Conservation (phyloP, 495 filamentous ascomycete genomes). For the Podospora pseudoanserina region DNA sequence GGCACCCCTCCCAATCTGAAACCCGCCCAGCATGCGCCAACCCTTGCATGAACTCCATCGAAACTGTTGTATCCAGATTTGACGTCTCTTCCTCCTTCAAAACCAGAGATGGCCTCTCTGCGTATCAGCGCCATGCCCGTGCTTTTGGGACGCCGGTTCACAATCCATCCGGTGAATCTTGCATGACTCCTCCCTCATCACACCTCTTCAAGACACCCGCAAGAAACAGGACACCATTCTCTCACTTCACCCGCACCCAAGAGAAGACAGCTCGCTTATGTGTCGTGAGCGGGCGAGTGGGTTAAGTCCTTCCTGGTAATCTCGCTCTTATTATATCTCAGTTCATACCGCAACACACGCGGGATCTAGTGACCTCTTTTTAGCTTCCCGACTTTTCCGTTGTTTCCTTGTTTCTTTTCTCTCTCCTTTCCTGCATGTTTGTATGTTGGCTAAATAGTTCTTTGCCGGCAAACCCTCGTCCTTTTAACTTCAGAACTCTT, state of each 20-base stretch:
- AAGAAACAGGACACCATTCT: not conserved
- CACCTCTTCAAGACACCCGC: not conserved
- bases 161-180: constrained; percentile 6
- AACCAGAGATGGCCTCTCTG: not conserved
- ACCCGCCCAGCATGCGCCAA: constrained; percentile 12
- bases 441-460: constrained; percentile 13
- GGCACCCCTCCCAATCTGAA: constrained; percentile 16
- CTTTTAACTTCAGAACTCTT: not conserved
- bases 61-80: constrained; percentile 14
- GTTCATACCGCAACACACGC: constrained; percentile 10
- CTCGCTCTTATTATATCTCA: constrained; percentile 16
- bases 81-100: not conserved
- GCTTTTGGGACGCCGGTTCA: not conserved
- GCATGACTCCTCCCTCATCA: constrained; percentile 7
- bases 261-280: constrained; percentile 7
- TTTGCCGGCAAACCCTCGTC: not conserved
- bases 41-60: constrained; percentile 8
- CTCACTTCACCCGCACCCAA: not conserved
- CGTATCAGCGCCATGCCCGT: not conserved
- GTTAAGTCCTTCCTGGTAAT: constrained; percentile 22
- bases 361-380: not conserved
- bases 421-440: constrained; percentile 1
- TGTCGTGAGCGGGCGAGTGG: not conserved
- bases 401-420: constrained; percentile 8
- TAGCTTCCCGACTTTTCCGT: not conserved